Evolutionary conservation across 108 stramenopile genomes (phyloP).

Genomic region (Cyclostephanos tholiformis): DNA sequence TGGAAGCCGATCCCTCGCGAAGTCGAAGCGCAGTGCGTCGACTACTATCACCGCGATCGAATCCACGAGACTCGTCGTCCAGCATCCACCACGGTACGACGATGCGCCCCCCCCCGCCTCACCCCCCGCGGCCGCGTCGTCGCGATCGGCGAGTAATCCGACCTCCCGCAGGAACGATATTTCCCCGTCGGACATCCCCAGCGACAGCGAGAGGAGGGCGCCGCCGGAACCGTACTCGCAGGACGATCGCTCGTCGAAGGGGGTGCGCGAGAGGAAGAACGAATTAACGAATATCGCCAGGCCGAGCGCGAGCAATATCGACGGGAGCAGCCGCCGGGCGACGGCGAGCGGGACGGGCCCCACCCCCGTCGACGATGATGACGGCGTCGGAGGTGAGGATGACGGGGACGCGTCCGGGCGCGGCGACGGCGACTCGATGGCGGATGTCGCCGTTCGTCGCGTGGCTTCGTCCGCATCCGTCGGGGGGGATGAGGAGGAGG

Average conservation of each 20-base stretch:
- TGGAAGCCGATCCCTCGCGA: conserved; percentile 79
- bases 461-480: no score
- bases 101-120: background rate
- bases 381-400: no score
- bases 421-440: no score
- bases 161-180: conserved; percentile 15
- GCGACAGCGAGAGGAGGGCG: background rate
- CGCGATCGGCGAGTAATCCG: conserved; percentile 17
- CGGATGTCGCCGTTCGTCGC: no score
- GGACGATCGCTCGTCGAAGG: conserved; percentile 48
- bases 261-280: conserved; percentile 74
- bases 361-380: background rate
- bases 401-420: no score
- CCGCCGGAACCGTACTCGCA: conserved; percentile 33
- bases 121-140: background rate
- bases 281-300: conserved; percentile 54
- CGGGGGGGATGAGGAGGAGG: no score
- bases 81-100: conserved; percentile 63
- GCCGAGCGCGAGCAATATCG: conserved; percentile 35
- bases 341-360: background rate
- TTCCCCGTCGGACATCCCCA: conserved; percentile 21
- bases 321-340: conserved; percentile 2
- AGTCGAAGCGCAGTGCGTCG: conserved; percentile 96
- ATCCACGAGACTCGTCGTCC: conserved; percentile 78
- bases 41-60: conserved; percentile 88